Percentiles rank a stretch among this genome's conserved stretches.
These are phyloP conservation scores for Stephanodiscus minutulus DNA, from an alignment of 108 stramenopile genomes.

Conservation along the genomic window DNA sequence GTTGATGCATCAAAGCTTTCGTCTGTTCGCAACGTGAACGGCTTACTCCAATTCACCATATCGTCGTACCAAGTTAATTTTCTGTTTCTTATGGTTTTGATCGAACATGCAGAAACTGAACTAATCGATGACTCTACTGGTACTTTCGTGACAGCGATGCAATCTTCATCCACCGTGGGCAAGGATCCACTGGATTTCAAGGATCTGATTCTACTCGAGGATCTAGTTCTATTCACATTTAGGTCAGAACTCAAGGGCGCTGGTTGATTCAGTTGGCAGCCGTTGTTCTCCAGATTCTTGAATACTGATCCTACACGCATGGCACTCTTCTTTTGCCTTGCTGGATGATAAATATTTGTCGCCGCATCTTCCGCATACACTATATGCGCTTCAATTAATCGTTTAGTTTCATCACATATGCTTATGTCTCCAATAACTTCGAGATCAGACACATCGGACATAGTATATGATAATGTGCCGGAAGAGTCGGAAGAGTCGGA, in stretches of 20 bases:
- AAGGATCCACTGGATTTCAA: not conserved
- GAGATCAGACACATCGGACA: not conserved
- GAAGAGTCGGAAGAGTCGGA: not conserved
- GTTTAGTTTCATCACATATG: conserved; percentile 4
- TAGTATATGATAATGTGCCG: not conserved
- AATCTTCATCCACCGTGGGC: too few species aligned
- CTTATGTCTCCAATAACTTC: conserved; percentile 7
- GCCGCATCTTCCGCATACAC: conserved; percentile 6
- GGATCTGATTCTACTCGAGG: too few species aligned
- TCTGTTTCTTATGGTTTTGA: not conserved
- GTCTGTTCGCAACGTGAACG: conserved; percentile 25
- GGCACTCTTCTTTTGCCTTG: conserved; percentile 7
- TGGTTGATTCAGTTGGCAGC: not conserved
- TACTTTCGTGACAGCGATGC: not conserved
- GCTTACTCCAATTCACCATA: conserved; percentile 11
- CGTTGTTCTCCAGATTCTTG: not conserved
- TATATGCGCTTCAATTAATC: conserved; percentile 4
- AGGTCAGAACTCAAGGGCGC: not conserved
- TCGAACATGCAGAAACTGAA: not conserved
- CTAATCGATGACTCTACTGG: not conserved
- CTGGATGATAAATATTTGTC: conserved; percentile 19
- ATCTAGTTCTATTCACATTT: not conserved
- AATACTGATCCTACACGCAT: conserved; percentile 1
- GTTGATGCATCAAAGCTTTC: conserved; percentile 18
- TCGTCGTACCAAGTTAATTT: conserved; percentile 33